A percentile compares a stretch with the other conserved stretches of the same genome.
These are phyloP conservation scores for Dryas integrifolia DNA, from an alignment of 331 rosid species.

Conservation along the genomic window DNA sequence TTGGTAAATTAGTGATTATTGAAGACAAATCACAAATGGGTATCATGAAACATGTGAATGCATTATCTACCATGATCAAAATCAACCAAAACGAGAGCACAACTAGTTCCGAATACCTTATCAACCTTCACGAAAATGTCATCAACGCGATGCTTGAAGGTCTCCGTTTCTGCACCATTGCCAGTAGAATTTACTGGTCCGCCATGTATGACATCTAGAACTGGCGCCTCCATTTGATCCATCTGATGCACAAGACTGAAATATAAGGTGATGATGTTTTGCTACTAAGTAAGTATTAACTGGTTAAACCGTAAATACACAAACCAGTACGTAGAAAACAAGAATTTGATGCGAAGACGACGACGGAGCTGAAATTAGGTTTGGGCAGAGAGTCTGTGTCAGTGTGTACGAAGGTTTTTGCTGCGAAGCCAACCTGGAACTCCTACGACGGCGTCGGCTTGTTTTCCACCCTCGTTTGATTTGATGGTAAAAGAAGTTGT, in stretches of 20 bases:
- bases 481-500: not conserved
- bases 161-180: slow-evolving; percentile 37
- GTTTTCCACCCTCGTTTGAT: slow-evolving; percentile 1
- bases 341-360: not conserved
- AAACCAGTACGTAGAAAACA: not conserved
- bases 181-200: slow-evolving; percentile 21
- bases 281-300: not conserved
- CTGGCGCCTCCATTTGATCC: slow-evolving; percentile 38
- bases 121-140: slow-evolving; percentile 52
- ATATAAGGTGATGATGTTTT: not conserved
- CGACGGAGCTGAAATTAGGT: slow-evolving; percentile 10
- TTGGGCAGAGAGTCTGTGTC: not conserved
- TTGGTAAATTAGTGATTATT: not conserved
- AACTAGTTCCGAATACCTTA: slow-evolving; percentile 33
- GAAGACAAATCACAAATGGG: not conserved
- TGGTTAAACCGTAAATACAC: not conserved
- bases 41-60: not conserved
- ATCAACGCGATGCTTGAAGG: slow-evolving; percentile 48
- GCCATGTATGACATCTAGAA: slow-evolving; percentile 23
- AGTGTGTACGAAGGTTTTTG: not conserved
- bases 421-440: not conserved
- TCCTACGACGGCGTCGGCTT: slow-evolving; percentile 19
- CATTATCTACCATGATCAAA: not conserved
- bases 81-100: not conserved
- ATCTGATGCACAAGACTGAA: slow-evolving; percentile 29